Base-by-base conservation (phyloP, 257 asterid genomes). In the Henckelia pumila region DNA sequence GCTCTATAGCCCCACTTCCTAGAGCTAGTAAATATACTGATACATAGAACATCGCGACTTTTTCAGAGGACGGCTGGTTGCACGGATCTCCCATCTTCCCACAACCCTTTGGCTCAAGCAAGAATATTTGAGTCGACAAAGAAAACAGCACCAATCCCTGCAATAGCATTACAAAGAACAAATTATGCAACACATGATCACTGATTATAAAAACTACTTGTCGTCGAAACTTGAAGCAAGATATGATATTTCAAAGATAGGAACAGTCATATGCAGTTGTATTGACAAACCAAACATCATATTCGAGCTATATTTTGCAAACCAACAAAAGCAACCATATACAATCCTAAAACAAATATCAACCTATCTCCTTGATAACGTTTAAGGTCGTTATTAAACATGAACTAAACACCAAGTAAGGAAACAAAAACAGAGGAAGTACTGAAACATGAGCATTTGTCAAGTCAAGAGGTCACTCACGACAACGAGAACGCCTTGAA, bases 1-100 rank as follows among this genome's bases (percentile, higher is more conserved):
- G 96, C 68, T 89, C 96, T 67, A 87, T 89, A 28, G 95, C 88
- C 23, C 96, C 96, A 69, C 96, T 89, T 52, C 96, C 96, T 7
- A 89, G 82, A 56, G 96, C 95, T 47, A 87, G 81, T 62, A 89
- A 65, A 76, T 87, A 89, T 47, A 85, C 68, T 1, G 95, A 84
- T 50, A 83, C 50, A 55, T 89, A 87, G 81, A 87, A 89, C 70
- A 83, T 76, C 20, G 85, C 84, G 30, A 85, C 59, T 72, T 88
- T 88, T 6, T 80, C 64, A 0, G 73, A 75, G 33, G 95, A 80
- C 30, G 83, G 88, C 11, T 76, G 78, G 62, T 79, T 74, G 53
- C 95, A 89, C 7, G 74, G 22, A 7, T 76, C 75, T 53, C 84
- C 90, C 1, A 83, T 78, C 66, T 23, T 81, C 20, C 93, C 93